Evolutionary conservation across 2,329 filamentous ascomycete species (phyloP), one percentile per base, ranked within the genome.

Genomic region (Microthyrium microscopicum): DNA sequence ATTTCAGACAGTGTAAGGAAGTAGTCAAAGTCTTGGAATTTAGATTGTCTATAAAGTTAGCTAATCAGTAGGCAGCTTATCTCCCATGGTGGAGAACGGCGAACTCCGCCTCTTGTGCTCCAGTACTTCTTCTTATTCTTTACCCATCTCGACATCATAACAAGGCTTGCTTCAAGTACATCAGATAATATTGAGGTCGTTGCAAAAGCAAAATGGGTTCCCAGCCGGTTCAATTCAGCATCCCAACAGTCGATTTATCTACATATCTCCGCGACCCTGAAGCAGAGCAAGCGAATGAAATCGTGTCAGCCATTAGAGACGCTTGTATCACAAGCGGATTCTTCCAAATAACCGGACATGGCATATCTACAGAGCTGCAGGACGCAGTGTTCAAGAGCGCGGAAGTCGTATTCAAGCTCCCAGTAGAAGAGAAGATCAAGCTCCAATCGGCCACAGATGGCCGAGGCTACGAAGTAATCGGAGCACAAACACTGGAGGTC

Each of bases 321-420:
- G 33, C 33, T 19, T 34, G 42, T 26, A 36, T 16, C 12, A 57
- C 50, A 41, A 65, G 52, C 21, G 65, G 66, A 4, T 69, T 69
- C 47, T 68, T 70, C 48, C 63, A 67, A 41, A 56, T 70, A 31
- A 52, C 53, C 5, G 59, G 60, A 5, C 64, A 70, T 42, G 50
- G 55, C 3, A 53, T 70, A 4, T 46, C 59, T 2, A 39, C 50
- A 4, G 37, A 43, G 4, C 45, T 62, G 12, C 63, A 62, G 40
- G 40, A 54, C 7, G 45, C 45, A 2, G 53, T 60, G 2, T 52
- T 69, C 37, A 40, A 54, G 12, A 51, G 54, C 3, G 52, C 58
- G 11, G 53, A 57, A 40, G 50, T 49, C 9, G 57, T 71, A 42
- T 71, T 73, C 42, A 47, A 51, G 4, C 54, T 70, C 4, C 55